Evolutionary conservation across 306 rosid species (phyloP).

Genomic region (Herpetospermum pedunculosum): DNA sequence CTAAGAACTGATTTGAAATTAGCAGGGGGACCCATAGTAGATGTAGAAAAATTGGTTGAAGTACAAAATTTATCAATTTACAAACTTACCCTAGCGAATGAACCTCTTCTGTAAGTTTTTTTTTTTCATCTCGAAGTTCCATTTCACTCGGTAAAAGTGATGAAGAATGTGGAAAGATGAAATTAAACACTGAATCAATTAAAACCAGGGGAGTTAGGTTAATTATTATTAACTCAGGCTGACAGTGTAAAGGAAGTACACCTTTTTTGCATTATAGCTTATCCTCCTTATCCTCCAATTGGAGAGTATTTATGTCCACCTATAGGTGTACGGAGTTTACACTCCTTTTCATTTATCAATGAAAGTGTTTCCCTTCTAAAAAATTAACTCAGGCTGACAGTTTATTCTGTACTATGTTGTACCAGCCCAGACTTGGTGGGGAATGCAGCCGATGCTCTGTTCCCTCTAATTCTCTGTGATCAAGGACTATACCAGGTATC

Average conservation of each 20-base stretch:
- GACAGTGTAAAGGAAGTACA: too few relatives aligned
- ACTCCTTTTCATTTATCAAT: too few relatives aligned
- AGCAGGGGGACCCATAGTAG: neutral
- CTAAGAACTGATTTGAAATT: neutral
- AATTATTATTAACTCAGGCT: neutral
- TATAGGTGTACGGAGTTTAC: too few relatives aligned
- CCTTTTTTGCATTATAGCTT: too few relatives aligned
- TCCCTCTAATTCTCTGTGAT: conserved; percentile 83
- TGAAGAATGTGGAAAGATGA: neutral
- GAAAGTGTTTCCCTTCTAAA: too few relatives aligned
- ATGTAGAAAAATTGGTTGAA: neutral
- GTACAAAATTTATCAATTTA: neutral
- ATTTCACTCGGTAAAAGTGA: neutral
- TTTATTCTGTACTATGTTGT: conserved; percentile 9
- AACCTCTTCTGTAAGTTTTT: too few relatives aligned
- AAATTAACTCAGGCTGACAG: neutral
- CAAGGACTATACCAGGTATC: conserved; percentile 75
- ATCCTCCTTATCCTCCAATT: too few relatives aligned
- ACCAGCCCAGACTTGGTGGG: conserved; percentile 76
- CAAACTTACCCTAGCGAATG: neutral
- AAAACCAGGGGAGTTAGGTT: neutral
- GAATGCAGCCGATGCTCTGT: conserved; percentile 95
- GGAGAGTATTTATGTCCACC: too few relatives aligned
- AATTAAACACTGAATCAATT: neutral
- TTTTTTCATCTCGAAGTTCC: neutral